phyloP scores from a whole-genome alignment of 2,329 filamentous ascomycete species.

The Fusarium begoniae region DNA sequence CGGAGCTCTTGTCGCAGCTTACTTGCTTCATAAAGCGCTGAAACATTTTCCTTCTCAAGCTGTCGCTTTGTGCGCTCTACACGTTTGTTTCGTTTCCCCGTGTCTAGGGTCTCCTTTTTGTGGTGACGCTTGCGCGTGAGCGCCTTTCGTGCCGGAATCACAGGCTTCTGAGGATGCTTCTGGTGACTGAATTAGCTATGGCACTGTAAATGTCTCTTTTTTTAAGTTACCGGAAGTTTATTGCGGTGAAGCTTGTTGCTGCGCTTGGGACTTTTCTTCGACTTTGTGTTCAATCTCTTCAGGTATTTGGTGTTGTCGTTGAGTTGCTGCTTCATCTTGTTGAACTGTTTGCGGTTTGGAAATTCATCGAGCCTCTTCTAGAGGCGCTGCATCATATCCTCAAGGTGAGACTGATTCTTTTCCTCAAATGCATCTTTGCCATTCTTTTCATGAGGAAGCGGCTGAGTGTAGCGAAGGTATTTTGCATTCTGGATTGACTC shows the following conservation, averaged over 20 bases:
- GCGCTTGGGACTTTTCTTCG: not conserved
- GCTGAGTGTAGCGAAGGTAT: no score
- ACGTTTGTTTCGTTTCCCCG: accelerated
- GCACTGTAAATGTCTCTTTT: accelerated
- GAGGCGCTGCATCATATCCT: not conserved
- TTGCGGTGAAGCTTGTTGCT: accelerated
- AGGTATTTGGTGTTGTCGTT: not conserved
- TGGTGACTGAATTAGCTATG: not conserved
- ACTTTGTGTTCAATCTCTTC: not conserved
- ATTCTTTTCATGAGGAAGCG: not conserved
- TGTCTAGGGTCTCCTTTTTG: not conserved
- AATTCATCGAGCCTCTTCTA: not conserved
- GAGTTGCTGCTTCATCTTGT: not conserved
- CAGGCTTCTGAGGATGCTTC: not conserved
- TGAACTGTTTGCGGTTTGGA: not conserved
- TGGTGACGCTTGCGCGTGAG: accelerated
- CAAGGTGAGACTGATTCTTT: not conserved
- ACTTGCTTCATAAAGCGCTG: not conserved
- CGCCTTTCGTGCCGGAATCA: not conserved
- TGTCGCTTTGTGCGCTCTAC: not conserved
- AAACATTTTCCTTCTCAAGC: not conserved
- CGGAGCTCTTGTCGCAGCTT: not conserved
- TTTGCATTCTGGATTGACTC: not conserved
- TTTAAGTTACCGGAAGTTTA: accelerated
- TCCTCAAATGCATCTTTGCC: accelerated